Evolutionary conservation across 257 asterid genomes (phyloP).

Genomic region (Solanum pinnatisectum): DNA sequence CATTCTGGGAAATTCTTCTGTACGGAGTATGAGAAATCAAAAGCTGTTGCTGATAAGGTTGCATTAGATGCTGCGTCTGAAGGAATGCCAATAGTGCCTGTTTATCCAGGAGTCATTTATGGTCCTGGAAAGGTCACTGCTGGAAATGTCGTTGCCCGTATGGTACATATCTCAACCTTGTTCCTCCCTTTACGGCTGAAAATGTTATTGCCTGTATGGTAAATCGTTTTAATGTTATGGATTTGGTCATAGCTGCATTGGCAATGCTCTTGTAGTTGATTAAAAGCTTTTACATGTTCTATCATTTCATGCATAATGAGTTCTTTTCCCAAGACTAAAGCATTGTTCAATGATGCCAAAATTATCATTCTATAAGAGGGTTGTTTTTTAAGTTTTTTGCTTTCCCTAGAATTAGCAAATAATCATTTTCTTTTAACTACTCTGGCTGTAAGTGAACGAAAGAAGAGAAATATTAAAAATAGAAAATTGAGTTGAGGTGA

Average conservation of each 20-base stretch:
- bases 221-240: constrained; percentile 3
- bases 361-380: neutral
- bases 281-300: neutral
- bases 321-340: neutral
- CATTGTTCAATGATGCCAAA: neutral
- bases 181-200: constrained; percentile 22
- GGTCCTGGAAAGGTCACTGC: constrained; percentile 84
- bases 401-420: neutral
- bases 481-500: neutral
- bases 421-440: neutral
- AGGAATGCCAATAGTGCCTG: constrained; percentile 67
- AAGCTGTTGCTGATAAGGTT: constrained; percentile 64
- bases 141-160: constrained; percentile 61
- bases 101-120: constrained; percentile 91
- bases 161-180: constrained; percentile 36
- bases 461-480: neutral
- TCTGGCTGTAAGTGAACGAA: neutral
- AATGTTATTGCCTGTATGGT: constrained; percentile 60
- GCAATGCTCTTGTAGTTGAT: neutral
- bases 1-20: constrained; percentile 58
- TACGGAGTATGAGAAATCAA: constrained; percentile 86
- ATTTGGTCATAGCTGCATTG: neutral
- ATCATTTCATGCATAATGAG: neutral
- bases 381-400: neutral
- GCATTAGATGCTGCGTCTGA: constrained; percentile 76